These are phyloP conservation scores for Microbotryomycetes sp. DNA, from an alignment of 1,284 basidiomycete genomes.

Conservation along the genomic window DNA sequence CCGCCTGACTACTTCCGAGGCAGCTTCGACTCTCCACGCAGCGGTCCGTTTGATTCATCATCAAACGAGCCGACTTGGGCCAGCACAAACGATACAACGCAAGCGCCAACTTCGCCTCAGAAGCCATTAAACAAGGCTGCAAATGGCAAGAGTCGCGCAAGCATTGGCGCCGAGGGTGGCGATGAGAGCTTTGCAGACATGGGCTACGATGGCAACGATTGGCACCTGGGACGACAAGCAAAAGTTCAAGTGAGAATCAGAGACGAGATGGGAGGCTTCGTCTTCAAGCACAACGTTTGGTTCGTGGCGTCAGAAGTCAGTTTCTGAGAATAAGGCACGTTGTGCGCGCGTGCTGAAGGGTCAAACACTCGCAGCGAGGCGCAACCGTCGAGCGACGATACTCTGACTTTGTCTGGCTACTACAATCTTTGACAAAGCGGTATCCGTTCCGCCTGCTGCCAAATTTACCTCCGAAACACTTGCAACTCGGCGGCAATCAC, in stretches of 20 bases:
- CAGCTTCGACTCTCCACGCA: no score
- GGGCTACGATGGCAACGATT: neutral
- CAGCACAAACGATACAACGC: neutral
- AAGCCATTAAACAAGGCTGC: neutral
- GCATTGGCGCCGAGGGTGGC: neutral
- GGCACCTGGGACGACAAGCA: constrained; percentile 4
- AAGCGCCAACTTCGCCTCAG: neutral
- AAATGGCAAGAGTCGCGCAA: no score
- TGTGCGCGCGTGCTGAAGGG: neutral
- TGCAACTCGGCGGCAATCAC: constrained; percentile 59
- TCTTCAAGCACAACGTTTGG: constrained; percentile 23
- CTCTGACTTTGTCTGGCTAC: constrained; percentile 81
- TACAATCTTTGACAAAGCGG: constrained; percentile 62
- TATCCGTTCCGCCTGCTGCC: constrained; percentile 90
- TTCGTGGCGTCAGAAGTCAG: constrained; percentile 6
- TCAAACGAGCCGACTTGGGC: neutral
- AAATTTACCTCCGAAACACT: constrained; percentile 78
- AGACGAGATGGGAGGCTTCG: constrained; percentile 6
- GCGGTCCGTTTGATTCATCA: neutral
- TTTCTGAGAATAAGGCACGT: neutral
- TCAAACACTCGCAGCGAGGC: neutral
- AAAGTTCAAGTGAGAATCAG: constrained; percentile 8
- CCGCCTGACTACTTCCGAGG: neutral
- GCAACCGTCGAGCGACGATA: constrained; percentile 50
- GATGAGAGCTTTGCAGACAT: neutral